Base-by-base conservation (phyloP, 1,284 basidiomycete species). In the Tausonia pullulans region DNA sequence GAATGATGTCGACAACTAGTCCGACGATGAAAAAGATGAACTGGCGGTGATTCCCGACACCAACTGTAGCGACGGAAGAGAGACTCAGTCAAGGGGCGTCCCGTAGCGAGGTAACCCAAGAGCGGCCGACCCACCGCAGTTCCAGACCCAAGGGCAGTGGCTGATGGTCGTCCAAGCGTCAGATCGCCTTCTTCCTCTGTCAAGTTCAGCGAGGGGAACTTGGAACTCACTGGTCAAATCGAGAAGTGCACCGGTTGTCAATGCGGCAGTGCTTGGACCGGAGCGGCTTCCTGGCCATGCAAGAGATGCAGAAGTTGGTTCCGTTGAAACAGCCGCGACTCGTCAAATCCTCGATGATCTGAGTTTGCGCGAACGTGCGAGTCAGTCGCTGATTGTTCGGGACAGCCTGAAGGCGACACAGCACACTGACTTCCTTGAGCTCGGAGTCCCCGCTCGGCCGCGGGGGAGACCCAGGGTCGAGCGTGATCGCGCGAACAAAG, bases 91-190 rank as follows among this genome's bases (percentile, higher is more conserved):
- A 51, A n/a, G 27, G 41, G 13, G 10, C 44, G 40, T 8, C 46
- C 43, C 5, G 9, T 0, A 9, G 39, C 27, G 11, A 27, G 50
- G 14, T 56, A 5, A 13, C 45, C 51, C 43, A 51, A 49, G 1
- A 48, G n/a, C 54, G 59, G n/a, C 2, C 39, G 3, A 78, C 87
- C 53, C 73, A 90, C 89, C 85, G 74, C 95, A 98, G 77, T 98
- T 98, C 88, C 92, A 96, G n/a, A 98, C 86, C 95, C 95, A 99
- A 7, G 96, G 96, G 72, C 95, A 98, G 73, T 98, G 94, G 71
- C 90, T 93, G 66, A 13, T 9, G 66, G 27, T 27, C 27, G 27
- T 27, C 27, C 27, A 27, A 27, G 27, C 27, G 49, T 57, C 11
- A 50, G 55, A 48, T 13, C 65, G 27, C 27, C 27, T 27, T 27